Conservation (phyloP, 2,329 filamentous ascomycete species). For the Thermoascus crustaceus region DNA sequence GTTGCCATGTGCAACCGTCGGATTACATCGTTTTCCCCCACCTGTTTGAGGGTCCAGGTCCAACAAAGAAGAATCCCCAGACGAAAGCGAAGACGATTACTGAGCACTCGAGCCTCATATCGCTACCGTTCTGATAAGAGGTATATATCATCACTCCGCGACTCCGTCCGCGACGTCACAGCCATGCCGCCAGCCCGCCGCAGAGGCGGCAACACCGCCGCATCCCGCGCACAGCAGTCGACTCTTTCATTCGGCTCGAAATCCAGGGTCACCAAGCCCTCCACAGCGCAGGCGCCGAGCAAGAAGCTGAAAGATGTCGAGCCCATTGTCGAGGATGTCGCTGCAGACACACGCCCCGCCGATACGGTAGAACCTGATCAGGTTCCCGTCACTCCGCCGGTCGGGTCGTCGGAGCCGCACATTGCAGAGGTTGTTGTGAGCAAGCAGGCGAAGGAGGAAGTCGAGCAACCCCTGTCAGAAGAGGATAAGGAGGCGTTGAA, state of each 20-base stretch:
- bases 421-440: constrained; percentile 29
- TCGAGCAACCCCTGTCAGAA: constrained; percentile 23
- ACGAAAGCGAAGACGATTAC: background rate
- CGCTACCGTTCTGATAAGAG: too few species aligned
- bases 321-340: constrained; percentile 3
- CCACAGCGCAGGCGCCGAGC: constrained; percentile 23
- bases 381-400: constrained; percentile 14
- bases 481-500: constrained; percentile 48
- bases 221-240: constrained; percentile 42
- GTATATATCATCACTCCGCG: background rate
- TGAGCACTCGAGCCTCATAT: background rate
- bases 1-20: constrained; percentile 2
- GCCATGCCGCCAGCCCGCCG: constrained; percentile 37
- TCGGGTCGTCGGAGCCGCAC: constrained; percentile 21
- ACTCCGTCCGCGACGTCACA: background rate
- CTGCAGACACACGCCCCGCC: constrained; percentile 7
- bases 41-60: background rate
- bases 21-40: background rate
- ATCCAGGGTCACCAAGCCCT: constrained; percentile 52
- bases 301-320: constrained; percentile 11
- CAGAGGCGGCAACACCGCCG: constrained; percentile 25
- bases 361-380: constrained; percentile 21
- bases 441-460: constrained; percentile 43
- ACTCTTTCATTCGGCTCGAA: constrained; percentile 56
- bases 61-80: background rate